Conservation (phyloP, 2,329 filamentous ascomycete genomes). For the Calonectria multiphialidica region DNA sequence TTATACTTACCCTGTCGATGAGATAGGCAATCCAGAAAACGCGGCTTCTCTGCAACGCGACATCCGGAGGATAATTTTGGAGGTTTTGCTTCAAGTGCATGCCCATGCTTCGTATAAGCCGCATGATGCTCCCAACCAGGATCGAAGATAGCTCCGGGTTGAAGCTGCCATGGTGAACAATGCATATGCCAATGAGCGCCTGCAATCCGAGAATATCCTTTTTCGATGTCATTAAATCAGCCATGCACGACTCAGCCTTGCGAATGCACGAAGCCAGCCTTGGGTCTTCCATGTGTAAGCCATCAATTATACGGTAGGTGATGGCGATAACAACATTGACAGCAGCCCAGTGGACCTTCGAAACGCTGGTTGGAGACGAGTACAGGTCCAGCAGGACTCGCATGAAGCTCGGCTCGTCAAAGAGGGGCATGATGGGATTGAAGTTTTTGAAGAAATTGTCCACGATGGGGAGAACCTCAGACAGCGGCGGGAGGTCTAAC, state of each 20-base stretch:
- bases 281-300: slow-evolving; percentile 32
- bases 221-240: slow-evolving; percentile 47
- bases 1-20: slow-evolving; percentile 43
- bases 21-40: slow-evolving; percentile 53
- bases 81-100: slow-evolving; percentile 43
- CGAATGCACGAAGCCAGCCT: slow-evolving; percentile 41
- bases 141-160: slow-evolving; percentile 48
- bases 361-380: slow-evolving; percentile 26
- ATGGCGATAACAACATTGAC: slow-evolving; percentile 52
- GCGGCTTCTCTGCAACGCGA: slow-evolving; percentile 42
- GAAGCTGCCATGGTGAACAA: slow-evolving; percentile 47
- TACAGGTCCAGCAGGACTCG: slow-evolving; percentile 49
- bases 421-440: slow-evolving; percentile 46
- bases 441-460: slow-evolving; percentile 37
- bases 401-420: slow-evolving; percentile 50
- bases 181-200: slow-evolving; percentile 48
- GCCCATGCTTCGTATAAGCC: slow-evolving; percentile 48
- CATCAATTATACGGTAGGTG: slow-evolving; percentile 40
- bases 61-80: background rate
- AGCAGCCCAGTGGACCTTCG: slow-evolving; percentile 46
- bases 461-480: slow-evolving; percentile 34
- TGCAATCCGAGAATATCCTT: slow-evolving; percentile 49
- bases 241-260: slow-evolving; percentile 47
- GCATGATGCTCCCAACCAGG: slow-evolving; percentile 48
- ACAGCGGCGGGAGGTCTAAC: slow-evolving; percentile 28